phyloP scores from a whole-genome alignment of 768 basidiomycete species.

The Coprinopsis marcescibilis region DNA sequence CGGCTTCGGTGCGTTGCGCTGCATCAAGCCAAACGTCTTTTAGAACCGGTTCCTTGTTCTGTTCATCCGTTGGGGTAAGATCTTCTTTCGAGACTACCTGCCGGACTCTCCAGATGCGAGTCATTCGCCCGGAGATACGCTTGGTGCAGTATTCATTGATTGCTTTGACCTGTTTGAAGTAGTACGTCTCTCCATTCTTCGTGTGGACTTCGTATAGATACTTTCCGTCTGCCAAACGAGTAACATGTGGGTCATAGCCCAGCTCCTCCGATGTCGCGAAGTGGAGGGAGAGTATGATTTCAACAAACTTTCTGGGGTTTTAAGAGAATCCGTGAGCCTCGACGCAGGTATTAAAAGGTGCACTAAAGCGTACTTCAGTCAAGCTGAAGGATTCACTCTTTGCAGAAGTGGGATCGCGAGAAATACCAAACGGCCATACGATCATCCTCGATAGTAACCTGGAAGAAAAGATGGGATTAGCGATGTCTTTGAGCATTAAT shows the following conservation, averaged over 20 bases:
- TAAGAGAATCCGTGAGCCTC: too few relatives aligned
- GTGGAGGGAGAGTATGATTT: background rate
- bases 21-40: background rate
- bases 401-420: too few relatives aligned
- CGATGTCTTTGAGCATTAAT: too few relatives aligned
- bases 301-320: too few relatives aligned
- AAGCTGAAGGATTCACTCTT: too few relatives aligned
- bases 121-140: background rate
- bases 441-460: too few relatives aligned
- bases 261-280: background rate
- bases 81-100: background rate
- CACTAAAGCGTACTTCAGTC: too few relatives aligned
- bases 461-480: too few relatives aligned
- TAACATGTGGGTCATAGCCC: background rate
- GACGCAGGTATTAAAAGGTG: too few relatives aligned
- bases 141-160: background rate
- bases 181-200: background rate
- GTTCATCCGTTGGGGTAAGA: background rate
- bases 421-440: too few relatives aligned
- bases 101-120: background rate
- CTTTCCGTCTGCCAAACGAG: background rate
- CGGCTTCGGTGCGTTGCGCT: background rate
- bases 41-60: background rate
- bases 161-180: background rate
- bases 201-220: background rate